Percentiles rank a stretch among this genome's conserved stretches.
phyloP scores from a whole-genome alignment of 352 stramenopile genomes.

The Globisporangium yorkense region DNA sequence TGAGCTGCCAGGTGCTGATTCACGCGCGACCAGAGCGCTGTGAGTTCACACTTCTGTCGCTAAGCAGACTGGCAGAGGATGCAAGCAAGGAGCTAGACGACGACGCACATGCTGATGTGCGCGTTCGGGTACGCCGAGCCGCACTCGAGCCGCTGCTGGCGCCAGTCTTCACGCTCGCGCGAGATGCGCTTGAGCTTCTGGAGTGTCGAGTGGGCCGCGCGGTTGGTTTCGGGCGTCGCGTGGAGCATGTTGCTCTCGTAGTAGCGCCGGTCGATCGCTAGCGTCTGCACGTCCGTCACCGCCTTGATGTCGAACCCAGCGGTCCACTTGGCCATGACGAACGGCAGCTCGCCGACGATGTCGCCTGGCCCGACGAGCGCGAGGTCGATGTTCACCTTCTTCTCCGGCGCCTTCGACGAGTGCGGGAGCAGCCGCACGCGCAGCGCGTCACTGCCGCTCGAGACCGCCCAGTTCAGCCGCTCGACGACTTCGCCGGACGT shows the following conservation, averaged over 20 bases:
- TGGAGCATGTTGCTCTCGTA: conserved; percentile 54
- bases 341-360: conserved; percentile 52
- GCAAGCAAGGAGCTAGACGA: background rate
- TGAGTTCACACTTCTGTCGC: background rate
- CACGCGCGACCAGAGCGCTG: background rate
- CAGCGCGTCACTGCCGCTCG: conserved; percentile 17
- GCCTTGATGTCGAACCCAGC: conserved; percentile 65
- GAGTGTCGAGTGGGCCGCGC: conserved; percentile 28
- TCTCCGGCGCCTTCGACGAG: conserved; percentile 34
- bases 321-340: conserved; percentile 42
- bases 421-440: conserved; percentile 19
- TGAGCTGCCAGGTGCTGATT: conserved; percentile 62
- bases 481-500: conserved; percentile 64
- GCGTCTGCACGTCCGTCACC: conserved; percentile 51
- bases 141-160: conserved; percentile 64
- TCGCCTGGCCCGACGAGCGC: conserved; percentile 51
- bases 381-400: conserved; percentile 70
- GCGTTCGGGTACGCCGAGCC: conserved; percentile 59
- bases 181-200: conserved; percentile 42
- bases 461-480: conserved; percentile 41
- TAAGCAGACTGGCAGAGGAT: background rate
- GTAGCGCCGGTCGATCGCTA: conserved; percentile 54
- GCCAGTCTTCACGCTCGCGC: conserved; percentile 61
- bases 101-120: conserved; percentile 61
- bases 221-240: conserved; percentile 36